Conservation (phyloP, 306 rosid genomes). For the Vigna mungo region DNA sequence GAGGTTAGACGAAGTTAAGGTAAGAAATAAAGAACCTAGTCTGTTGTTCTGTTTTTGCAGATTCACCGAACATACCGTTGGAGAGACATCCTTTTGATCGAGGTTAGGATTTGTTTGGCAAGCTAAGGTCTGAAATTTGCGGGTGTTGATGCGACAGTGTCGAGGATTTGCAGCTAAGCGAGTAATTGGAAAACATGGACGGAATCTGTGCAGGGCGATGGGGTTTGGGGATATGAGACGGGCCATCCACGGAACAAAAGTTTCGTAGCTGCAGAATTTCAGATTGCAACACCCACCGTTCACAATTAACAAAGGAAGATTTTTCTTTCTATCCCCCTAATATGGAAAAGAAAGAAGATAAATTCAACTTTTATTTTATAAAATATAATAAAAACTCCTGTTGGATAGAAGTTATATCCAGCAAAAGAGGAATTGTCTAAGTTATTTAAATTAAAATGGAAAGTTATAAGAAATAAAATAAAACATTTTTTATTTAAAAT, state of each 20-base stretch:
- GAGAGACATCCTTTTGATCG: slow-evolving; percentile 44
- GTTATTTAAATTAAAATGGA: too few species aligned
- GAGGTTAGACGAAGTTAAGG: neutral
- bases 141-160: slow-evolving; percentile 39
- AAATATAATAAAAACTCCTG: neutral
- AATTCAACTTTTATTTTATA: neutral
- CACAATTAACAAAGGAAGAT: neutral
- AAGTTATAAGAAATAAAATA: too few species aligned
- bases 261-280: neutral
- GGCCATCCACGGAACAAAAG: slow-evolving; percentile 53
- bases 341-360: neutral
- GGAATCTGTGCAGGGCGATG: slow-evolving; percentile 66
- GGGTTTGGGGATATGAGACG: slow-evolving; percentile 64
- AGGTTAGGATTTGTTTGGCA: slow-evolving; percentile 68
- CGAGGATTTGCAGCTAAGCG: slow-evolving; percentile 35
- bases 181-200: slow-evolving; percentile 53
- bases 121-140: slow-evolving; percentile 54
- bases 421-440: too few species aligned
- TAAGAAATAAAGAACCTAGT: neutral
- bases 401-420: neutral
- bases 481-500: too few species aligned
- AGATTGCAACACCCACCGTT: neutral
- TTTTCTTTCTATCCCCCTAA: neutral
- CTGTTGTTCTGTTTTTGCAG: neutral
- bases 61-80: slow-evolving; percentile 45